These are phyloP conservation scores for Magnaporthiopsis incrustans DNA, from an alignment of 2,329 filamentous ascomycete species.

Conservation along the genomic window DNA sequence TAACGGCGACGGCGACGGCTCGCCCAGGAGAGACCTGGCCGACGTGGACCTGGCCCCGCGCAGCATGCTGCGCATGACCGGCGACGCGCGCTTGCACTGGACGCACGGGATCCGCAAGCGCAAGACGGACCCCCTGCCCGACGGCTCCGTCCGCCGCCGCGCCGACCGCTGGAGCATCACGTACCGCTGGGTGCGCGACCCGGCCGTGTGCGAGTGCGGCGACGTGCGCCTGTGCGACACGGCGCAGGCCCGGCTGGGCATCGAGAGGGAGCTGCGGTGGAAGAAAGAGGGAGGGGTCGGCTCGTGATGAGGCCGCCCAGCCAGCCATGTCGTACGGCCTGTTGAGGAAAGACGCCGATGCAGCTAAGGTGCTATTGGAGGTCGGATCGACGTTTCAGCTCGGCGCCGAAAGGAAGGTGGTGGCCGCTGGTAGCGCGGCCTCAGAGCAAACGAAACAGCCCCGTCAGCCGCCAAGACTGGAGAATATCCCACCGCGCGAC, in stretches of 20 bases:
- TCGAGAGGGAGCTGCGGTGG: constrained; percentile 44
- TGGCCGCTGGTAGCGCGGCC: no score
- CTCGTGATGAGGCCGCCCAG: not conserved
- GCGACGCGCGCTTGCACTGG: constrained; percentile 44
- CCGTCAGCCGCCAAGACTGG: no score
- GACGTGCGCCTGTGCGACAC: constrained; percentile 42
- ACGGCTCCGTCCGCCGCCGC: constrained; percentile 35
- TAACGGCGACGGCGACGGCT: no score
- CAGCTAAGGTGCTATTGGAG: no score
- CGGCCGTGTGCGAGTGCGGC: constrained; percentile 41
- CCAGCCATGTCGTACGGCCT: not conserved
- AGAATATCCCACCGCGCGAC: no score
- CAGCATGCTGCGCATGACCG: constrained; percentile 43
- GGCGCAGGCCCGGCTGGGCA: constrained; percentile 34
- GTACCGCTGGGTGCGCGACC: constrained; percentile 42
- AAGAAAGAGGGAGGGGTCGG: constrained; percentile 17
- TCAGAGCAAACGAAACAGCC: no score
- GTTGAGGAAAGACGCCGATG: no score
- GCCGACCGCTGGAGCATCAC: constrained; percentile 46
- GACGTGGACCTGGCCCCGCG: constrained; percentile 40
- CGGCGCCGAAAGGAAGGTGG: no score
- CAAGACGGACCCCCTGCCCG: constrained; percentile 34
- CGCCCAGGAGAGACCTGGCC: constrained; percentile 17
- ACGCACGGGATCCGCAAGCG: constrained; percentile 21
- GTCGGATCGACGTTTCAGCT: no score